Evolutionary conservation across 2,329 filamentous ascomycete genomes (phyloP).

Genomic region (Alternaria ventricosa): DNA sequence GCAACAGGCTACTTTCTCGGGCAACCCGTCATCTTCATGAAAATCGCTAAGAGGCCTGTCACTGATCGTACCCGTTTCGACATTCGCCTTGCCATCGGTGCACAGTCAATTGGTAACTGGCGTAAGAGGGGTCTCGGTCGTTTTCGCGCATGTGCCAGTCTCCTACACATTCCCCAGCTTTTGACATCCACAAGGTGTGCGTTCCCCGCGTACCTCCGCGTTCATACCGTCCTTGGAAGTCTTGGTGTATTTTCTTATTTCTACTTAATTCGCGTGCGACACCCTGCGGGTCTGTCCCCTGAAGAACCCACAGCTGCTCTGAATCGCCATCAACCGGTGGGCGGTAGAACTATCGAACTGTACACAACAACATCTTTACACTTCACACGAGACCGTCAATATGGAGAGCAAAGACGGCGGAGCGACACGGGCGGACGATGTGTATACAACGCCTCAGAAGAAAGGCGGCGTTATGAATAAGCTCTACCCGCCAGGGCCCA

Average conservation of each 20-base stretch:
- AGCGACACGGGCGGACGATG: conserved; percentile 21
- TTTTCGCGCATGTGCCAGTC: conserved; percentile 36
- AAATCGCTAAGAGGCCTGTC: conserved; percentile 21
- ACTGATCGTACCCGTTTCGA: conserved; percentile 35
- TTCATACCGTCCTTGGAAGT: conserved; percentile 13
- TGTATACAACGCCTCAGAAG: conserved; percentile 25
- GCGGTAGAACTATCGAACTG: background rate
- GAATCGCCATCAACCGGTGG: background rate
- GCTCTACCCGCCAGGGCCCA: conserved; percentile 43
- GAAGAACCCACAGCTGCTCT: background rate
- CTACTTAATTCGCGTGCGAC: background rate
- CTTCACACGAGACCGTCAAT: conserved; percentile 1
- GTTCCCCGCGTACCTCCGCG: conserved; percentile 38
- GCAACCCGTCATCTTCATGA: conserved; percentile 23
- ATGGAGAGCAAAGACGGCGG: conserved; percentile 36
- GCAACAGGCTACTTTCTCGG: conserved; percentile 28
- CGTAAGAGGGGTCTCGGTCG: conserved; percentile 17
- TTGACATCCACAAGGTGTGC: conserved; percentile 22
- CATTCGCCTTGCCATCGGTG: conserved; percentile 22
- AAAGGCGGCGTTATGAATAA: conserved; percentile 42
- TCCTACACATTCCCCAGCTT: conserved; percentile 18
- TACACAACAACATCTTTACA: conserved; percentile 2
- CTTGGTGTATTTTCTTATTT: conserved; percentile 6
- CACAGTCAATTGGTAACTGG: conserved; percentile 24
- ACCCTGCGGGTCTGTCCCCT: background rate